These are phyloP conservation scores for Globisporangium solare DNA, from an alignment of 352 stramenopile genomes.

Conservation along the genomic window DNA sequence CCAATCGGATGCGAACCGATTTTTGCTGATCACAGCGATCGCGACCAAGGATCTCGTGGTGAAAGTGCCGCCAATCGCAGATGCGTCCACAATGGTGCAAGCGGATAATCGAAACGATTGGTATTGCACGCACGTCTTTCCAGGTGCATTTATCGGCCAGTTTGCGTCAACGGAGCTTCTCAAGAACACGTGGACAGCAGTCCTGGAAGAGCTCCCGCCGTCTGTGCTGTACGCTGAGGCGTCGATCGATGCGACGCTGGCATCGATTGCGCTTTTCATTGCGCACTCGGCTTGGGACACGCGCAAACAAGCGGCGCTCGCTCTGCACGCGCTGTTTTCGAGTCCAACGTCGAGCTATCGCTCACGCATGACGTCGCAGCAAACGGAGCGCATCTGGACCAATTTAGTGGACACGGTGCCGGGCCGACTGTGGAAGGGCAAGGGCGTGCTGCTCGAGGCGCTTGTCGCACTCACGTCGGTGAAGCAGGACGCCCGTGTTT, in stretches of 20 bases:
- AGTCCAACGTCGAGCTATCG: slow-evolving; percentile 33
- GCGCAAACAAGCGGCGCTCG: slow-evolving; percentile 56
- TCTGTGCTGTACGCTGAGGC: slow-evolving; percentile 43
- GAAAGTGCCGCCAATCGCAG: slow-evolving; percentile 48
- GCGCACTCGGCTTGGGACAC: slow-evolving; percentile 75
- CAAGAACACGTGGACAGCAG: slow-evolving; percentile 41
- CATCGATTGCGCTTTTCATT: slow-evolving; percentile 40
- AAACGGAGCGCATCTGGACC: slow-evolving; percentile 46
- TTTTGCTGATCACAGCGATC: slow-evolving; percentile 64
- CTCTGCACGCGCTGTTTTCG: slow-evolving; percentile 53
- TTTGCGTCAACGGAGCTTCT: slow-evolving; percentile 48
- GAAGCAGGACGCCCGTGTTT: slow-evolving; percentile 9
- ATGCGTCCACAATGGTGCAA: slow-evolving; percentile 26
- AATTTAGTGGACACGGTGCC: slow-evolving; percentile 49
- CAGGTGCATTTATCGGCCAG: slow-evolving; percentile 69
- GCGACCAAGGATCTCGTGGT: slow-evolving; percentile 63
- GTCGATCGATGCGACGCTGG: slow-evolving; percentile 43
- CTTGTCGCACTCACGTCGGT: slow-evolving; percentile 46
- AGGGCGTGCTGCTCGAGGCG: slow-evolving; percentile 69
- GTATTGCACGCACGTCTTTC: slow-evolving; percentile 67
- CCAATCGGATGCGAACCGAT: slow-evolving; percentile 46
- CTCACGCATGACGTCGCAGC: slow-evolving; percentile 31
- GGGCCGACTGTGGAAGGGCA: slow-evolving; percentile 69
- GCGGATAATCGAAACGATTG: slow-evolving; percentile 46
- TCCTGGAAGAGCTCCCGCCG: slow-evolving; percentile 67